A percentile compares a stretch with the other conserved stretches of the same genome.
Evolutionary conservation across 805 yeast genomes (phyloP).

Genomic region (Saitoella complicata): DNA sequence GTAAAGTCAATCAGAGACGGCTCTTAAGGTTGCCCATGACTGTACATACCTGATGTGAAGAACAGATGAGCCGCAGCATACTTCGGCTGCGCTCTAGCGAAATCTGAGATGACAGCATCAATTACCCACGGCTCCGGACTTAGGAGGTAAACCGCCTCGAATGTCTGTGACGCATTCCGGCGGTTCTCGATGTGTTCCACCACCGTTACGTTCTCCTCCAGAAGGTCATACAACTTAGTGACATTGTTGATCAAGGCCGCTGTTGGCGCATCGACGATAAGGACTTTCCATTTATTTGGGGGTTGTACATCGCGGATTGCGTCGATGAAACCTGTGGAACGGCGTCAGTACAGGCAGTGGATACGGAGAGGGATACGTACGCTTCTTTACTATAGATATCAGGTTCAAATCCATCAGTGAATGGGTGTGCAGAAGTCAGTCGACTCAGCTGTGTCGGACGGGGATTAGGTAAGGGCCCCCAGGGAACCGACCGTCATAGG

Average conservation of each 20-base stretch:
- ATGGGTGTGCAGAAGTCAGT: too few species aligned
- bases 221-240: background rate
- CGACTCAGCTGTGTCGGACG: too few species aligned
- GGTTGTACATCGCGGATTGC: too few species aligned
- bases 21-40: conserved; percentile 15
- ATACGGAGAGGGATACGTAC: too few species aligned
- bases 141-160: conserved; percentile 67
- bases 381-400: too few species aligned
- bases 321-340: too few species aligned
- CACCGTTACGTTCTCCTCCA: conserved; percentile 20
- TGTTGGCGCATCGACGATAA: background rate
- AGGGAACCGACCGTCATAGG: too few species aligned
- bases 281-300: background rate
- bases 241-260: background rate
- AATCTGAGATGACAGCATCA: conserved; percentile 68
- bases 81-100: conserved; percentile 43
- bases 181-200: conserved; percentile 46
- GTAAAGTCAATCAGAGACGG: background rate
- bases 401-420: too few species aligned
- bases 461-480: too few species aligned
- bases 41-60: conserved; percentile 42
- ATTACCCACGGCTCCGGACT: conserved; percentile 53
- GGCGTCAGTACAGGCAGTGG: too few species aligned
- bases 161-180: conserved; percentile 43
- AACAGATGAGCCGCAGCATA: conserved; percentile 61